Evolutionary conservation across 2,329 filamentous ascomycete genomes (phyloP).

Genomic region (Knoxdaviesia proteae): DNA sequence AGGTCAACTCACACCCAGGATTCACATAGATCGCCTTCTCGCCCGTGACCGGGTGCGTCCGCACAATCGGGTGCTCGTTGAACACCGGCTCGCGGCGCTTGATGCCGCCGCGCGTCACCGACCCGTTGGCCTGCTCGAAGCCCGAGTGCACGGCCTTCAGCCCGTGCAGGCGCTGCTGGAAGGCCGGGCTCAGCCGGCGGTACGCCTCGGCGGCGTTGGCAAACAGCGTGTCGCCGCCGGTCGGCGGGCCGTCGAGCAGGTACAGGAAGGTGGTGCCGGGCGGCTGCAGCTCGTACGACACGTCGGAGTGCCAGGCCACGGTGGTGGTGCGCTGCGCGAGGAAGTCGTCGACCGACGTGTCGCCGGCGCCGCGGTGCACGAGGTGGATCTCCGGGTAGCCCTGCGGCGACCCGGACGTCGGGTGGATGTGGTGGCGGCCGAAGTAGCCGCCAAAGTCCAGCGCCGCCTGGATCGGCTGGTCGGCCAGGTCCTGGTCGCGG

Average conservation of each 20-base stretch:
- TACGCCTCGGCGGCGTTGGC: conserved; percentile 65
- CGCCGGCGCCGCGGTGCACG: conserved; percentile 45
- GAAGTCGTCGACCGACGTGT: conserved; percentile 31
- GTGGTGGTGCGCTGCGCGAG: conserved; percentile 51
- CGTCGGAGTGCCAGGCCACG: conserved; percentile 76
- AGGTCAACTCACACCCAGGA: conserved; percentile 32
- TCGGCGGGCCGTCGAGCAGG: conserved; percentile 59
- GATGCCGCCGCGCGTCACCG: conserved; percentile 44
- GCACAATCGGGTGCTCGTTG: conserved; percentile 55
- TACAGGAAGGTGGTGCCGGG: conserved; percentile 83
- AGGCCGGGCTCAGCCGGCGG: conserved; percentile 54
- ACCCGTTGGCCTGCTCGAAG: conserved; percentile 56
- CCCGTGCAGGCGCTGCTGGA: conserved; percentile 62
- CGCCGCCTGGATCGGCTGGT: conserved; percentile 48
- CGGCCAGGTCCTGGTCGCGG: conserved; percentile 51
- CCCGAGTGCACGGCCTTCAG: conserved; percentile 66
- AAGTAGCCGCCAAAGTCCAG: conserved; percentile 55
- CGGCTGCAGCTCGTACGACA: conserved; percentile 73
- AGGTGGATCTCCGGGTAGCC: conserved; percentile 59
- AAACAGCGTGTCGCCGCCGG: conserved; percentile 73
- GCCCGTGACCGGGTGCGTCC: conserved; percentile 64
- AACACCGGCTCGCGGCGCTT: conserved; percentile 56
- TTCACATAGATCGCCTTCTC: conserved; percentile 75
- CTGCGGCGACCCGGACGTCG: conserved; percentile 53
- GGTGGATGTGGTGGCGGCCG: conserved; percentile 64